Evolutionary conservation across 768 basidiomycete genomes (phyloP), one percentile per base, ranked within the genome.

Genomic region (Termitomyces sp.): DNA sequence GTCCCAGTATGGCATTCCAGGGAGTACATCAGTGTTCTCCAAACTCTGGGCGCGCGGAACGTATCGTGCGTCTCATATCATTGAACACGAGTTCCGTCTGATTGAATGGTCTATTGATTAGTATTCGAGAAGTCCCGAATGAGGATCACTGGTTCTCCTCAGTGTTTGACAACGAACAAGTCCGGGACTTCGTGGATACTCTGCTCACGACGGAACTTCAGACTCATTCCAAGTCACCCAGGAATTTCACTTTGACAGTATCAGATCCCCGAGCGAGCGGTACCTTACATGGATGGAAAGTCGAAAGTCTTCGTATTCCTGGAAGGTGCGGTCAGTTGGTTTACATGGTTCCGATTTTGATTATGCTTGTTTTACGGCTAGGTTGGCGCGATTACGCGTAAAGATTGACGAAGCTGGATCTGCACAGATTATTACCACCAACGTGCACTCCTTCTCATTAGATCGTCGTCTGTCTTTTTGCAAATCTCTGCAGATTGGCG

Each of bases 1-100:
- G 94, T 97, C 4, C 92, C 94, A 1, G 81, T 85, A 0, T 91
- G 92, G 84, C 93, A 96, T 62, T 83, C 85, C 2, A 80, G 94
- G 22, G 85, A 87, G 67, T 74, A 81, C 12, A 75, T 89, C 3
- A 75, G 78, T 26, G 70, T 84, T 18, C 60, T 94, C 29, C 78
- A 80, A 59, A 74, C 82, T 2, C 88, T 42, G 16, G 62, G 62
- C 85, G 84, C 73, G 78, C 51, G 49, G 16, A 78, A 87, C 56
- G 74, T 81, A 22, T 78, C 70, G 88, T 87, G 57, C 22, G 24
- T 60, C n/a, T 26, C 5, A n/a, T 36, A 16, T n/a, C 7, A 3
- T 36, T 8, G 33, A 26, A 29, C n/a, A 15, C 15, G 33, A 51
- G 24, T 41, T 3, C 5, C 12, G 22, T 29, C 41, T 28, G 24